phyloP scores from a whole-genome alignment of 768 basidiomycete species.

The Sistotremastrum niveocremeum region DNA sequence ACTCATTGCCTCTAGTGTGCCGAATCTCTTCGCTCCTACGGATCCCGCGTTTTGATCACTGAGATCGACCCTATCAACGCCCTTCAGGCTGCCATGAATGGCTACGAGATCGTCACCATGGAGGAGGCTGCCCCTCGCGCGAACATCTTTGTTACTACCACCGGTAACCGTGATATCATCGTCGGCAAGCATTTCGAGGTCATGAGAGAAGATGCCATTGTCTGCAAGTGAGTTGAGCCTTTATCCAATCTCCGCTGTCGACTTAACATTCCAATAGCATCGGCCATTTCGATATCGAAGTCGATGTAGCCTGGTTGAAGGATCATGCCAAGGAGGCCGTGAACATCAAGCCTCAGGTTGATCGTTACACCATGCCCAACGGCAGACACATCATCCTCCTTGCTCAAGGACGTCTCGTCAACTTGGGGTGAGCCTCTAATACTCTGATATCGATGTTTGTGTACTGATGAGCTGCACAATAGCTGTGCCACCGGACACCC shows the following conservation, averaged over 20 bases:
- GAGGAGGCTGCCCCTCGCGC: constrained; percentile 83
- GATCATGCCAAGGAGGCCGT: constrained; percentile 66
- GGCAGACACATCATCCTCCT: constrained; percentile 96
- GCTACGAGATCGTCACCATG: constrained; percentile 98
- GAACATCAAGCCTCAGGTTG: constrained; percentile 99
- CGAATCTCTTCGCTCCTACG: constrained; percentile 93
- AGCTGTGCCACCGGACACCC: constrained; percentile 97
- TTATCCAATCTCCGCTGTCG: neutral
- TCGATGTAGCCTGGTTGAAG: constrained; percentile 98
- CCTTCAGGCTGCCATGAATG: constrained; percentile 98
- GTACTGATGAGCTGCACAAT: neutral
- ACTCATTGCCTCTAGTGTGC: constrained; percentile 54
- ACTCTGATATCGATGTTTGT: neutral
- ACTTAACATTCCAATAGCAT: constrained; percentile 33
- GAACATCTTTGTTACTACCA: constrained; percentile 96
- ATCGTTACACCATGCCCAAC: constrained; percentile 84
- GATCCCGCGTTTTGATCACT: constrained; percentile 89
- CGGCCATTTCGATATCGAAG: constrained; percentile 79
- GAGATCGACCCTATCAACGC: constrained; percentile 99
- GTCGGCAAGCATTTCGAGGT: constrained; percentile 76
- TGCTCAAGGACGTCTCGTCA: constrained; percentile 97
- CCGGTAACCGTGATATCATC: constrained; percentile 98
- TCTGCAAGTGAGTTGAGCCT: constrained; percentile 65
- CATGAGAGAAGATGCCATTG: constrained; percentile 98
- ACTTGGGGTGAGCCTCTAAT: constrained; percentile 60